phyloP scores from a whole-genome alignment of 305 asterid species.

The Solanum hybrid region DNA sequence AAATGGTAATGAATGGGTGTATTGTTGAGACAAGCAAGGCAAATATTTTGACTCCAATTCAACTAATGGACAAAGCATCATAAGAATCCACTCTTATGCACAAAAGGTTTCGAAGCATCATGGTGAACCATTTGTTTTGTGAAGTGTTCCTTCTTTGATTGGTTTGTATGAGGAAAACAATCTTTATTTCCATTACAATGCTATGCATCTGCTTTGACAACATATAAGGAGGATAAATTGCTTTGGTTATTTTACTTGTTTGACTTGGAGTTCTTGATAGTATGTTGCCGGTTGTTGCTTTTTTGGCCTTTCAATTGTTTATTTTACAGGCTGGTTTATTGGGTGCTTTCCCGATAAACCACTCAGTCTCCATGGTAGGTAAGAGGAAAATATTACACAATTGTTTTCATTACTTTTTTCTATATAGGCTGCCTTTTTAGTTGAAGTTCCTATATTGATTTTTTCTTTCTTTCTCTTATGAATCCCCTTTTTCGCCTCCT shows the following conservation, averaged over 20 bases:
- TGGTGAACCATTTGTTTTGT: background rate
- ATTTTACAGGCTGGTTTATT: background rate
- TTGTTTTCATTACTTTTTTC: background rate
- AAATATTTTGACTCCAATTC: constrained; percentile 76
- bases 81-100: constrained; percentile 13
- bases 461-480: too few relatives aligned
- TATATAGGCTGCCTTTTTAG: too few relatives aligned
- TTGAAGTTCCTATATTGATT: too few relatives aligned
- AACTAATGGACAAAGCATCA: constrained; percentile 84
- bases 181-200: background rate
- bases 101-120: background rate
- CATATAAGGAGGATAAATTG: background rate
- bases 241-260: background rate
- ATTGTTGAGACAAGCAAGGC: constrained; percentile 90
- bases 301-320: background rate
- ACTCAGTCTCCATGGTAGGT: background rate
- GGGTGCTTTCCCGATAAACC: background rate
- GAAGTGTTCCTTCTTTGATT: background rate
- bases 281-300: background rate
- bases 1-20: constrained; percentile 98
- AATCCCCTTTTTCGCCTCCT: background rate
- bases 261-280: background rate
- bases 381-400: background rate
- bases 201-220: background rate
- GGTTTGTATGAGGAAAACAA: background rate